Base-by-base conservation (phyloP, 371 early-diverging fungal species). In the Apophysomyces ossiformis region DNA sequence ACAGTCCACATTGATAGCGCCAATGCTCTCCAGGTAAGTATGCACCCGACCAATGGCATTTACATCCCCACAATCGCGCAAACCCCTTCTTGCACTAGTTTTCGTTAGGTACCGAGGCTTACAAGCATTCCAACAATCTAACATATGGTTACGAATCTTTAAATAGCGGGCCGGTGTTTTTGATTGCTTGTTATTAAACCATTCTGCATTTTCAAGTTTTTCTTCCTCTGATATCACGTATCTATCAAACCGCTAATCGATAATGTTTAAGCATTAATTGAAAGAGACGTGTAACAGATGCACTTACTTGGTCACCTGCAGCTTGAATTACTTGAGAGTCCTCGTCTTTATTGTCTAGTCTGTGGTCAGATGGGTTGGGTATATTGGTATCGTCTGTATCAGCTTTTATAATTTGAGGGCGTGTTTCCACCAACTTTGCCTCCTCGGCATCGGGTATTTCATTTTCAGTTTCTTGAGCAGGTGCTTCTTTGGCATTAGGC, bases 31-130 rank as follows among this genome's bases (percentile, higher is more conserved):
- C 36, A 97, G 75, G 75, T 90, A 96, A 15, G 85, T 68, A 74
- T 96, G 96, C 6, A 97, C 92, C 6, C 96, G 82, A 2, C 93
- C 89, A 37, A 97, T 94, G 2, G 95, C 95, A 74, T 97, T 94
- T 16, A 96, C 96, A 68, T 96, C 96, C 16, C 96, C 96, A 64
- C 89, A 90, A 70, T 90, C 87, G 37, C 73, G 68, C 1, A 82
- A 64, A 5, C 72, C 77, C 44, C 68, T 71, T 15, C 83, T 61
- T 5, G 80, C 76, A 46, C 69, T 71, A 9, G 79, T 75, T 26
- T 77, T 90, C 15, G 83, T 78, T 46, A 95, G 74, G 62, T 94
- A 93, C 21, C 84, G 76, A 0, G 93, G 92, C 38, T 81, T 76
- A 16, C 78, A 78, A 5, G 69, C 65, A 18, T 83, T 69, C 97